Base-by-base conservation (phyloP, 306 rosid species). In the Cucurbita pepo region DNA sequence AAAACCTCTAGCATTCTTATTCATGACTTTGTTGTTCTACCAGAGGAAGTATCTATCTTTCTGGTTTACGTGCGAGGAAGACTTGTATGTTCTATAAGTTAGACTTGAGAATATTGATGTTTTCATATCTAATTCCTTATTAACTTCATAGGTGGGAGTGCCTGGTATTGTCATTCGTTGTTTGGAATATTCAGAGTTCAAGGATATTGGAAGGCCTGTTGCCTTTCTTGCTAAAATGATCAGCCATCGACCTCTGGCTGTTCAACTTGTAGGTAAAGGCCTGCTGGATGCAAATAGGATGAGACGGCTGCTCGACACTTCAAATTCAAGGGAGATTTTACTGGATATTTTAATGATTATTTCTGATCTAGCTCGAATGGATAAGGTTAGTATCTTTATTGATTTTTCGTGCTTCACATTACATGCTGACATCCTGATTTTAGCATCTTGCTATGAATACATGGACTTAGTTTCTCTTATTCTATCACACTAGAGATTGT, bases 321-420 rank as follows among this genome's bases (percentile, higher is more conserved):
- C 83, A 22, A 80, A 80, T 69, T 90, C 92, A n/a, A 91, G 83
- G 85, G 99, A 89, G 77, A 90, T 91, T 67, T 81, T 69, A 7
- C 85, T 89, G 34, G 97, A 94, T 74, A 78, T 83, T 67, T 83
- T 94, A 74, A 94, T 91, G 99, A 89, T 94, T 59, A 77, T 94
- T 76, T 94, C 99, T 62, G 99, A 94, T 89, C 87, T 94, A 66
- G 94, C 97, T 64, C 99, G 99, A 71, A 89, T 91, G 97, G 92
- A 94, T 85, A 89, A 89, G 95, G 99, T 94, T 44, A 67, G 83
- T 75, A 75, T 86, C 65, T 80, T 74, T 64, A 52, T 76, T 18
- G 10, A 45, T 79, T 76, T 62, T 59, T 59, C 52, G 13, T n/a
- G 21, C 51, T 50, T 14, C 3, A 14, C 3, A 14, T 16, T 50